Evolutionary conservation across 352 stramenopile genomes (phyloP).

Genomic region (Phytophthora niederhauseri): DNA sequence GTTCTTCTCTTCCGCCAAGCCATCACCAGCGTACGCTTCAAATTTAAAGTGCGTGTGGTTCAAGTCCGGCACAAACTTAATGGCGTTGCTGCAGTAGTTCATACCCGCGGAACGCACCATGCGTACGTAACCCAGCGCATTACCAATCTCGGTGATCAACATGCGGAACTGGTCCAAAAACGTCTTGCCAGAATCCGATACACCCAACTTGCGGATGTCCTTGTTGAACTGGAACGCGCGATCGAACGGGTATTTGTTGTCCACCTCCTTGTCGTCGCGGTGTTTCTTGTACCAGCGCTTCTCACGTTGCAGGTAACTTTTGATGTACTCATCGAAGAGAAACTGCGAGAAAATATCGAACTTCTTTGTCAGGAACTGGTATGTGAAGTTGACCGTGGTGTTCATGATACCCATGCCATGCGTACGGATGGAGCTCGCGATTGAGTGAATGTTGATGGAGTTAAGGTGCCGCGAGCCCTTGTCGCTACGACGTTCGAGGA

Average conservation of each 20-base stretch:
- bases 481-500: constrained; percentile 92
- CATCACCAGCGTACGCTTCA: constrained; percentile 69
- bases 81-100: constrained; percentile 93
- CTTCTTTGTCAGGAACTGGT: constrained; percentile 94
- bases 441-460: constrained; percentile 94
- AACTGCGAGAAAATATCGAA: constrained; percentile 94
- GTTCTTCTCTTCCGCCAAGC: constrained; percentile 61
- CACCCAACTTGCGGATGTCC: constrained; percentile 87
- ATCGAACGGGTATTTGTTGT: constrained; percentile 94
- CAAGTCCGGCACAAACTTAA: constrained; percentile 93
- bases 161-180: constrained; percentile 93
- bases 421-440: constrained; percentile 92
- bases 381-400: constrained; percentile 96
- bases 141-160: constrained; percentile 94
- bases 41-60: constrained; percentile 90
- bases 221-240: constrained; percentile 94
- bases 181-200: constrained; percentile 86
- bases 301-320: constrained; percentile 93
- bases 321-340: constrained; percentile 95
- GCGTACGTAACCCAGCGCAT: constrained; percentile 93
- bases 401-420: constrained; percentile 97
- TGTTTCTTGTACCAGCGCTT: constrained; percentile 95
- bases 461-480: constrained; percentile 93
- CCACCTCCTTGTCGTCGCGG: constrained; percentile 85
- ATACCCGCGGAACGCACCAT: constrained; percentile 94